A percentile compares a stretch with the other conserved stretches of the same genome.
phyloP scores from a whole-genome alignment of 1,284 basidiomycete species.

The Takashimella koratensis region DNA sequence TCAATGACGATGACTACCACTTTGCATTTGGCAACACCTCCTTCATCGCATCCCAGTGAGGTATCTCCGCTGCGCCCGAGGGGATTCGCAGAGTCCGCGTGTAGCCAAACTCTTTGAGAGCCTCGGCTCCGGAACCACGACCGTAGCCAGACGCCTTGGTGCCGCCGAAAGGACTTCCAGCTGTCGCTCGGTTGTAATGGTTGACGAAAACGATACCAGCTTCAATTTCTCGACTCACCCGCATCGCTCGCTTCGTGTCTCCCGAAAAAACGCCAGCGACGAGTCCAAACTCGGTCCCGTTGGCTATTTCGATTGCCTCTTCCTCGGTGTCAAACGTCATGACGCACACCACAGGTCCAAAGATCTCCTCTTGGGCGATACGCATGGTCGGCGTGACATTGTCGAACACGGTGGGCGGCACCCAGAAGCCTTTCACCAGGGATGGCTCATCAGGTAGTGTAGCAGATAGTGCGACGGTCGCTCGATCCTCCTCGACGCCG shows the following conservation, averaged over 20 bases:
- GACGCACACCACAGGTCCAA: constrained; percentile 51
- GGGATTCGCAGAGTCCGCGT: no score
- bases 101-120: no score
- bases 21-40: no score
- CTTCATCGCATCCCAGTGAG: no score
- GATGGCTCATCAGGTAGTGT: no score
- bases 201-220: constrained; percentile 63
- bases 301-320: constrained; percentile 64
- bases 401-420: constrained; percentile 44
- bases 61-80: no score
- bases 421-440: constrained; percentile 36
- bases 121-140: no score
- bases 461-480: no score
- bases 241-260: constrained; percentile 78
- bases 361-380: constrained; percentile 48
- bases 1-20: no score
- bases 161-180: constrained; percentile 11
- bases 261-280: constrained; percentile 83
- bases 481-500: constrained; percentile 11
- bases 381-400: constrained; percentile 37
- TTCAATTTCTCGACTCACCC: constrained; percentile 73
- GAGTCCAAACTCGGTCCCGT: constrained; percentile 79
- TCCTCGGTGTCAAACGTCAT: constrained; percentile 49
- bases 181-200: constrained; percentile 12
- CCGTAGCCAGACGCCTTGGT: constrained; percentile 28